Conservation (phyloP, 2,329 filamentous ascomycete species). For the Trichoderma asperellum region DNA sequence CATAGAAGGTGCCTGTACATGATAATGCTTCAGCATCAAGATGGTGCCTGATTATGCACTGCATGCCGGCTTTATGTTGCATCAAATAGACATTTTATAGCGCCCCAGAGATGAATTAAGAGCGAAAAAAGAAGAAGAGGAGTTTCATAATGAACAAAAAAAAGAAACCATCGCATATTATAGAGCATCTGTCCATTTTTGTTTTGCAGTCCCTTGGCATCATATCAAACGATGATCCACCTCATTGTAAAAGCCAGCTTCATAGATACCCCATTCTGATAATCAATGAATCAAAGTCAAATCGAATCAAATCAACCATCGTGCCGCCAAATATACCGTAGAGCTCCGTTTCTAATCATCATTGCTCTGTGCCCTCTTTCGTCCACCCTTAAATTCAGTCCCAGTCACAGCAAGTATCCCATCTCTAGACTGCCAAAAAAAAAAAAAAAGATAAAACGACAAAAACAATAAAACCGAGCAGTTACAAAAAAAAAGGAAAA, state of each 20-base stretch:
- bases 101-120: not conserved
- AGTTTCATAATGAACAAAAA: not conserved
- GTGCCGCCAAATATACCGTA: constrained; percentile 6
- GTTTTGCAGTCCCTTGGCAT: constrained; percentile 9
- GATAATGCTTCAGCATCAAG: not conserved
- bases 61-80: not conserved
- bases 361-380: not conserved
- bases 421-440: constrained; percentile 18
- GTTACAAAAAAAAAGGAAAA: not conserved
- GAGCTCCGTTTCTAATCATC: constrained; percentile 4
- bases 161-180: constrained; percentile 6
- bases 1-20: not conserved
- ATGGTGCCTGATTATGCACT: not conserved
- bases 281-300: not conserved
- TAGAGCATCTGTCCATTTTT: constrained; percentile 6
- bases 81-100: not conserved
- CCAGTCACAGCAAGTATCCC: constrained; percentile 12
- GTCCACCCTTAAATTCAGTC: constrained; percentile 1
- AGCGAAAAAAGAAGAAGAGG: not conserved
- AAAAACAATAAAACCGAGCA: not conserved
- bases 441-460: not conserved
- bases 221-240: constrained; percentile 9
- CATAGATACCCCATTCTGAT: constrained; percentile 9
- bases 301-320: not conserved
- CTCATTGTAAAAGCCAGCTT: constrained; percentile 4